Percentiles rank a stretch among this genome's conserved stretches.
phyloP scores from a whole-genome alignment of 495 filamentous ascomycete species.

The Aspergillus saccharolyticus region DNA sequence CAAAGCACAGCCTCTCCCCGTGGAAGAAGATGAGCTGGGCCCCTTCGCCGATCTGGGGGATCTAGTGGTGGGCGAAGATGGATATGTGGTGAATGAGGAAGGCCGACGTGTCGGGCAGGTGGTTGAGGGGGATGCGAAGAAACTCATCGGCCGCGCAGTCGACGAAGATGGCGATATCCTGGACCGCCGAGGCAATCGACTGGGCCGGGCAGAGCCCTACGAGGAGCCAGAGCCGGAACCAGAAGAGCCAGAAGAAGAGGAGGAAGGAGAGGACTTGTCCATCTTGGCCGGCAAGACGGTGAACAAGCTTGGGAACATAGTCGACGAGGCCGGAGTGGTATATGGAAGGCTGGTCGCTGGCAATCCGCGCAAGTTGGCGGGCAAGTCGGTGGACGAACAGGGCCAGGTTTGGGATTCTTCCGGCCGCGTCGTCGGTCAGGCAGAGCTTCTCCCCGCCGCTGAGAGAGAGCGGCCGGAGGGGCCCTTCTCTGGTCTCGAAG shows the following conservation, averaged over 20 bases:
- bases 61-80: slow-evolving; percentile 43
- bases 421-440: slow-evolving; percentile 66
- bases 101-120: slow-evolving; percentile 68
- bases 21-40: slow-evolving; percentile 44
- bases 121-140: slow-evolving; percentile 70
- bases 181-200: slow-evolving; percentile 72
- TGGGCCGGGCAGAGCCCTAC: slow-evolving; percentile 70
- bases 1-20: slow-evolving; percentile 43
- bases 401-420: slow-evolving; percentile 70
- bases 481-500: slow-evolving; percentile 64
- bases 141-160: slow-evolving; percentile 67
- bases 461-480: slow-evolving; percentile 64
- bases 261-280: slow-evolving; percentile 16
- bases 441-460: slow-evolving; percentile 63
- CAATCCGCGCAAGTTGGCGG: slow-evolving; percentile 56
- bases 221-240: slow-evolving; percentile 52
- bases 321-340: slow-evolving; percentile 61
- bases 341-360: slow-evolving; percentile 69
- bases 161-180: slow-evolving; percentile 82
- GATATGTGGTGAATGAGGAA: slow-evolving; percentile 48
- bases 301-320: slow-evolving; percentile 74
- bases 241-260: slow-evolving; percentile 12
- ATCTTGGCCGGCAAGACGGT: slow-evolving; percentile 57
- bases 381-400: slow-evolving; percentile 67
- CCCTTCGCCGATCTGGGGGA: slow-evolving; percentile 54